Base-by-base conservation (phyloP, 2,329 filamentous ascomycete genomes). In the Penicillium hesseltinei region DNA sequence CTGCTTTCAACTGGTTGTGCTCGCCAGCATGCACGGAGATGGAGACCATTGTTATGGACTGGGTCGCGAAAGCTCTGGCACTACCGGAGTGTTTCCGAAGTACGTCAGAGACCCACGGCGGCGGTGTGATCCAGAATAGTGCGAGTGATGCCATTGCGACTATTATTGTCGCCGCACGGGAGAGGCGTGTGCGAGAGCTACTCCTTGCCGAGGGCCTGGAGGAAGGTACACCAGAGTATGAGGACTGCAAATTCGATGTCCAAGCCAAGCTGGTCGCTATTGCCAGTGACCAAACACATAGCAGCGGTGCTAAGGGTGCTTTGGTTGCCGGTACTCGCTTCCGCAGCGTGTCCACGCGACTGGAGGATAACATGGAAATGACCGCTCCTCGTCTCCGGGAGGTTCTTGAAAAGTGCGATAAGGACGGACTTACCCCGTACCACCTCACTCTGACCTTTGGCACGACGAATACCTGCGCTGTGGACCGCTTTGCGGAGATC, bases 1-100 rank as follows among this genome's bases (percentile, higher is more conserved):
- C 93, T 1, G 91, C 91, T 39, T 97, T 97, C 81, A 97, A 97
- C 77, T 97, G 93, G 93, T 87, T 97, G 62, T 97, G 93, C 77
- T 92, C 88, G 6, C 93, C 93, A 0, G 92, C 90, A 7, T 88
- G 94, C 19, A 97, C 93, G 0, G 93, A 97, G 77, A 83, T 97
- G 47, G 93, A 97, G 80, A 96, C 92, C 0, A 83, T 97, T 25
- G 88, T 96, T 43, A 82, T 97, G 73, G 93, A 97, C 75, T 97
- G 93, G 92, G 78, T 97, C 4, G 91, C 88, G 17, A 85, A 88
- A 72, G 82, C 91, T 9, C 75, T 97, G 13, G 85, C 78, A 1
- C 79, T 97, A 25, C 92, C 93, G 0, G 76, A 82, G 11, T 88
- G 84, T 64, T 97, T 88, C 70, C 78, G 89, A 21, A 93, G 89